These are phyloP conservation scores for Thecaphora thlaspeos DNA, from an alignment of 1,284 basidiomycete genomes.

Conservation along the genomic window DNA sequence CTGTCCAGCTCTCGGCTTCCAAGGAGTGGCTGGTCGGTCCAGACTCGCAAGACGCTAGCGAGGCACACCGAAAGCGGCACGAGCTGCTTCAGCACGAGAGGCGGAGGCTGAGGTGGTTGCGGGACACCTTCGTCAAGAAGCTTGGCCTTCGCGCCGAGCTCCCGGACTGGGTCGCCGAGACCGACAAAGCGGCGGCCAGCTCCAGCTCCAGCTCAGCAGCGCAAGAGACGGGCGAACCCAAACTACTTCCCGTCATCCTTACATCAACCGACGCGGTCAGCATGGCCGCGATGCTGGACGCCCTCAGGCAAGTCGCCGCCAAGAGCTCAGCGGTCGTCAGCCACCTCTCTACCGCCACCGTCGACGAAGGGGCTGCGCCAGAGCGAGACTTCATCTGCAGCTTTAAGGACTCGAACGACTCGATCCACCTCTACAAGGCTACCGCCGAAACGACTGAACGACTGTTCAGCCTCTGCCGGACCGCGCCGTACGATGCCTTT, in stretches of 20 bases:
- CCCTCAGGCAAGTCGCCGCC: conserved; percentile 8
- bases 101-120: conserved; percentile 20
- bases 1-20: conserved; percentile 15
- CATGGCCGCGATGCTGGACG: neutral
- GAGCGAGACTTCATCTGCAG: conserved; percentile 10
- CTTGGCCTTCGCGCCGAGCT: conserved; percentile 25
- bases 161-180: conserved; percentile 14
- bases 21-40: neutral
- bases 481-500: conserved; percentile 31
- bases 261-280: conserved; percentile 9
- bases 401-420: conserved; percentile 63
- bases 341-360: conserved; percentile 6
- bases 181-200: neutral
- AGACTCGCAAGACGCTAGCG: neutral
- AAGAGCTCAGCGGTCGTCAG: neutral
- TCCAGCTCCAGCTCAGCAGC: conserved; percentile 7
- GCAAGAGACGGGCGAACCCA: conserved; percentile 18
- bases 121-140: conserved; percentile 11
- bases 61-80: neutral
- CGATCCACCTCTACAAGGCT: conserved; percentile 64
- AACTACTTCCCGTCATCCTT: conserved; percentile 22
- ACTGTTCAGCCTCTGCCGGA: conserved; percentile 12
- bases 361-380: conserved; percentile 4
- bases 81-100: conserved; percentile 21
- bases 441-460: conserved; percentile 4